Evolutionary conservation across 2,329 filamentous ascomycete species (phyloP).

Genomic region (Neopestalotiopsis rosae): DNA sequence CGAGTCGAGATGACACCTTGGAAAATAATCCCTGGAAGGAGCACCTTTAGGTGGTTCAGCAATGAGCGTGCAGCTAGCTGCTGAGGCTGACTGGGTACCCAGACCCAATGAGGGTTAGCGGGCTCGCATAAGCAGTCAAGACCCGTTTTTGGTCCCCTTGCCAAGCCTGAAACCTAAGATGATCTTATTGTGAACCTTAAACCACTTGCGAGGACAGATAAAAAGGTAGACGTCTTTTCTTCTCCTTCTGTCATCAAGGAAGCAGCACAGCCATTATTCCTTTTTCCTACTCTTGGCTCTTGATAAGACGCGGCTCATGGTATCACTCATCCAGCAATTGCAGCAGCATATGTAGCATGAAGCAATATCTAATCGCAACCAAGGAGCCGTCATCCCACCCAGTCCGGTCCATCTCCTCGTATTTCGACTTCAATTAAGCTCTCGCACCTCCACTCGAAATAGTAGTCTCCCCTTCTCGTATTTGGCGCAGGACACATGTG

Average conservation of each 20-base stretch:
- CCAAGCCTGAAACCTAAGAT: slow-evolving; percentile 12
- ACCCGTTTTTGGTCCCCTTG: slow-evolving; percentile 12
- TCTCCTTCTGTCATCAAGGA: neutral
- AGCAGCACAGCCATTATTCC: neutral
- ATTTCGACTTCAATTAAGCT: neutral
- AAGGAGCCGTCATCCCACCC: neutral
- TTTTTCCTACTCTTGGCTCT: neutral
- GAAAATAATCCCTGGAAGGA: slow-evolving; percentile 13
- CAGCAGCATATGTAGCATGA: neutral
- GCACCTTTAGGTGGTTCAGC: neutral
- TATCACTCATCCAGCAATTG: neutral
- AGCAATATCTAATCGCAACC: neutral
- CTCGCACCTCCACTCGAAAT: neutral
- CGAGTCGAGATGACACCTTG: slow-evolving; percentile 4
- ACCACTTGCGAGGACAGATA: neutral
- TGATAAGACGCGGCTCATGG: neutral
- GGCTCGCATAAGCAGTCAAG: neutral
- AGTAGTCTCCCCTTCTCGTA: neutral
- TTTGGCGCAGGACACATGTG: neutral
- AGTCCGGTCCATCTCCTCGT: neutral
- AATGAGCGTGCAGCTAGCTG: neutral
- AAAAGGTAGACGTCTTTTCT: neutral
- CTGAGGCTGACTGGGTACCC: slow-evolving; percentile 16
- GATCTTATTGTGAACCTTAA: neutral
- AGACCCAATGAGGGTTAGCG: slow-evolving; percentile 4